Conservation (phyloP, 2,329 filamentous ascomycete species). For the Fusarium algeriense region DNA sequence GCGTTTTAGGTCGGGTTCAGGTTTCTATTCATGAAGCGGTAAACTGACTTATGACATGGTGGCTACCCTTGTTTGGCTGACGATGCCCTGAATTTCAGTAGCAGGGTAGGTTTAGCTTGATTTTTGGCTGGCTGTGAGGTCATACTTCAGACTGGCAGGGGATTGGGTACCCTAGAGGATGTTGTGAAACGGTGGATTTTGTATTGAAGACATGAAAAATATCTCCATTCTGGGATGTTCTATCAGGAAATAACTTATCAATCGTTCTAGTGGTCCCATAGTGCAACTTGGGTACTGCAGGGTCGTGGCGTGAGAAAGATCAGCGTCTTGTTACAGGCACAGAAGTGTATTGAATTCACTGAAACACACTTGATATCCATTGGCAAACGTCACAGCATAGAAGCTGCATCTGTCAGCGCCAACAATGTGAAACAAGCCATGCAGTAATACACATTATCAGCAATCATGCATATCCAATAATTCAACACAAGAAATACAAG, state of each 20-base stretch:
- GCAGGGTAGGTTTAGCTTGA: constrained; percentile 25
- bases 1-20: constrained; percentile 15
- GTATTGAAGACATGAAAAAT: background rate
- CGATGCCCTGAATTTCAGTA: constrained; percentile 37
- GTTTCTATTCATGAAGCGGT: constrained; percentile 1
- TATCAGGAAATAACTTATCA: background rate
- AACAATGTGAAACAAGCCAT: background rate
- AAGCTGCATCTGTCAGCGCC: background rate
- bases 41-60: constrained; percentile 19
- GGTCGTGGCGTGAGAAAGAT: constrained; percentile 17
- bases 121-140: constrained; percentile 40
- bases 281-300: constrained; percentile 7
- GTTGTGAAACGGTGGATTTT: background rate
- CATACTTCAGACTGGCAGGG: constrained; percentile 23
- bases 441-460: background rate
- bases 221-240: background rate
- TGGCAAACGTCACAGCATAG: background rate
- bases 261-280: background rate
- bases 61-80: constrained; percentile 27
- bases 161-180: constrained; percentile 27
- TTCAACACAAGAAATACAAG: background rate
- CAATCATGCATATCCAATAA: background rate
- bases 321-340: background rate
- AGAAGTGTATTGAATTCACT: background rate
- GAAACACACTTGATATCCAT: background rate